Conservation (phyloP, 768 basidiomycete species). For the Phylloporus arenicola region DNA sequence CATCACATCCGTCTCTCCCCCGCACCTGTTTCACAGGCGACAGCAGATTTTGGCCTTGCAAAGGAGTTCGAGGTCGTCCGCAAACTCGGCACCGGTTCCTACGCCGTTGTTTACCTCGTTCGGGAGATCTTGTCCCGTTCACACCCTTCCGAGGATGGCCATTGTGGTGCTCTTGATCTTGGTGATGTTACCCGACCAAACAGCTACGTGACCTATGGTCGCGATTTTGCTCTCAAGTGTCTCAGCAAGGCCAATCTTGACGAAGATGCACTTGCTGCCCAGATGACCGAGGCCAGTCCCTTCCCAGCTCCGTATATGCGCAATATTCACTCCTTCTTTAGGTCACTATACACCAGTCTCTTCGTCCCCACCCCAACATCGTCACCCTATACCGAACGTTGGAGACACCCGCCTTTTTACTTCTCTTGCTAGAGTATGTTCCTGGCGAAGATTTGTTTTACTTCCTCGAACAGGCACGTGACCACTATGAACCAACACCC, state of each 20-base stretch:
- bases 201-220: conserved; percentile 51
- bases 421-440: conserved; percentile 92
- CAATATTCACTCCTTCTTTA: conserved; percentile 26
- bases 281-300: conserved; percentile 76
- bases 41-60: conserved; percentile 44
- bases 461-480: conserved; percentile 94
- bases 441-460: conserved; percentile 97
- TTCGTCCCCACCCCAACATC: conserved; percentile 86
- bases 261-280: conserved; percentile 79
- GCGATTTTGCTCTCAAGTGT: conserved; percentile 93
- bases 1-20: conserved; percentile 58
- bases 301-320: conserved; percentile 6
- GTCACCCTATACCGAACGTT: conserved; percentile 92
- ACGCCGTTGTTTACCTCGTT: conserved; percentile 92
- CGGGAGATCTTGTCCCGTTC: conserved; percentile 52
- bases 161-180: conserved; percentile 51
- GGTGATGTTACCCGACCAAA: conserved; percentile 37
- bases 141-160: conserved; percentile 46
- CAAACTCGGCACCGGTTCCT: conserved; percentile 82
- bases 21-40: conserved; percentile 28
- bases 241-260: conserved; percentile 91
- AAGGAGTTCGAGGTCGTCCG: conserved; percentile 79
- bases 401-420: conserved; percentile 85
- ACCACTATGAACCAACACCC: conserved; percentile 63
- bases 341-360: conserved; percentile 93